Evolutionary conservation across 2,329 filamentous ascomycete genomes (phyloP).

Genomic region (Didymella exigua): DNA sequence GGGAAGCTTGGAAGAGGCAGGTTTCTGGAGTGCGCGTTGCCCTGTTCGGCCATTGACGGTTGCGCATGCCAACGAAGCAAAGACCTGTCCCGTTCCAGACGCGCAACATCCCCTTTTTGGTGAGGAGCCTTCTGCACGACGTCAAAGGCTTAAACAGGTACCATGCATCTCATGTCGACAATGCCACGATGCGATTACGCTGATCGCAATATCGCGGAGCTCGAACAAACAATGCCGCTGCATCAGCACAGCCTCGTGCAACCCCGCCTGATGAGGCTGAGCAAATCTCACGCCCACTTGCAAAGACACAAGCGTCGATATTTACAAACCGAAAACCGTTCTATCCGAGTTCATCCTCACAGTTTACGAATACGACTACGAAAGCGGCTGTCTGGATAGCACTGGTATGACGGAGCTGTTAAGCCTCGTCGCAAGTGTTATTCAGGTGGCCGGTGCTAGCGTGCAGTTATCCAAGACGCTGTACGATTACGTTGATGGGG

Average conservation of each 20-base stretch:
- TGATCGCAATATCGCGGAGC: not conserved
- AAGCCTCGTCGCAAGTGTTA: slow-evolving; percentile 38
- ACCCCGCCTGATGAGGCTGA: not conserved
- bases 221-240: not conserved
- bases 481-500: slow-evolving; percentile 40
- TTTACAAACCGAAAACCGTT: too few relatives aligned
- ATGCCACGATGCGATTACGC: not conserved
- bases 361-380: too few relatives aligned
- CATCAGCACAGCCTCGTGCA: not conserved
- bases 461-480: slow-evolving; percentile 38
- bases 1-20: slow-evolving; percentile 17
- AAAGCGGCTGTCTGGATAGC: too few relatives aligned
- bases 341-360: too few relatives aligned
- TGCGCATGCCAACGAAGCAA: not conserved
- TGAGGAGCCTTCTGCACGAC: not conserved
- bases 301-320: too few relatives aligned
- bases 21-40: slow-evolving; percentile 15
- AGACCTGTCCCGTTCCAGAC: not conserved
- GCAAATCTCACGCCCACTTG: too few relatives aligned
- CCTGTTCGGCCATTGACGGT: not conserved
- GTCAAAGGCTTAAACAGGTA: not conserved
- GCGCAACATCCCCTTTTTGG: not conserved
- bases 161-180: not conserved
- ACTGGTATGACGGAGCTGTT: slow-evolving; percentile 37
- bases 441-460: slow-evolving; percentile 39